phyloP scores from a whole-genome alignment of 2,329 filamentous ascomycete species.

The Verticillium zaregamsianum region DNA sequence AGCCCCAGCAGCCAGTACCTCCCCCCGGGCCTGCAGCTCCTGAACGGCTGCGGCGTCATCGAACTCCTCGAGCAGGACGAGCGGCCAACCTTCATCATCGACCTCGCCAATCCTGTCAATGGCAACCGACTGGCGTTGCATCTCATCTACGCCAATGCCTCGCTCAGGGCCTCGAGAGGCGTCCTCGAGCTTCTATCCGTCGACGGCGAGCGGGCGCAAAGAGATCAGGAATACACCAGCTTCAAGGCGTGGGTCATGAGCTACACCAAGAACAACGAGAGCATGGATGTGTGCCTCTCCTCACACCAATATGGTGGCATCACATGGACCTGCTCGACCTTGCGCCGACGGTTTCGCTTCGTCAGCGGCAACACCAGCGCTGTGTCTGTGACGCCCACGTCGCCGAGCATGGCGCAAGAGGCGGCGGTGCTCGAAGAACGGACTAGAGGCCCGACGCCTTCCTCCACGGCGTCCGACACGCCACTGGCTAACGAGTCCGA shows the following conservation, averaged over 20 bases:
- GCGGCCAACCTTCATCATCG: slow-evolving; percentile 71
- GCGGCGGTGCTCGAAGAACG: slow-evolving; percentile 27
- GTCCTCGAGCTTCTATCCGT: slow-evolving; percentile 54
- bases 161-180: slow-evolving; percentile 54
- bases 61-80: slow-evolving; percentile 75
- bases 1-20: slow-evolving; percentile 48
- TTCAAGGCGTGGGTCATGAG: slow-evolving; percentile 70
- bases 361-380: slow-evolving; percentile 52
- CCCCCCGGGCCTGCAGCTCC: slow-evolving; percentile 46
- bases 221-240: slow-evolving; percentile 45
- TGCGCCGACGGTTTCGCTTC: slow-evolving; percentile 65
- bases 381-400: slow-evolving; percentile 21
- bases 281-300: slow-evolving; percentile 42
- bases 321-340: slow-evolving; percentile 66
- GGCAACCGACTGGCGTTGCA: slow-evolving; percentile 49
- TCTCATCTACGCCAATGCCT: slow-evolving; percentile 65
- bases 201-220: slow-evolving; percentile 36
- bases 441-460: slow-evolving; percentile 30
- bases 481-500: slow-evolving; percentile 32
- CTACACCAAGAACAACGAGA: slow-evolving; percentile 47
- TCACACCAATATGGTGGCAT: slow-evolving; percentile 60
- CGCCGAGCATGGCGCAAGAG: slow-evolving; percentile 34
- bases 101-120: slow-evolving; percentile 57
- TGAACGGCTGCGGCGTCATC: slow-evolving; percentile 62
- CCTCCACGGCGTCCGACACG: slow-evolving; percentile 21